Conservation (phyloP, 2,329 filamentous ascomycete genomes). For the Monilinia fructicola region DNA sequence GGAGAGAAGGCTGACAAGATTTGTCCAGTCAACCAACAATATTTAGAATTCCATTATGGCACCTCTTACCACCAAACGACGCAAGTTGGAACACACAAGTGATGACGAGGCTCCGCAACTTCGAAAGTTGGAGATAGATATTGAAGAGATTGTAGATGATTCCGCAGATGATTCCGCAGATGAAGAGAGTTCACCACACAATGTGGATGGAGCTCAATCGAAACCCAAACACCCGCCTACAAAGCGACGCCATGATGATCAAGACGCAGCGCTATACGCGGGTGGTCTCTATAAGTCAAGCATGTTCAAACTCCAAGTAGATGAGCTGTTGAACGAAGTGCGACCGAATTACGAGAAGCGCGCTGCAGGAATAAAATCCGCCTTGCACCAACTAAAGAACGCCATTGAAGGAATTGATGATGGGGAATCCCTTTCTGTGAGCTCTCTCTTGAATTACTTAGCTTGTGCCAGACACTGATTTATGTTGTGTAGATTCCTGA, state of each 20-base stretch:
- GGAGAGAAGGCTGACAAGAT: slow-evolving; percentile 11
- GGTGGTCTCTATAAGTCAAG: slow-evolving; percentile 58
- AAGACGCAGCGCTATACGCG: slow-evolving; percentile 44
- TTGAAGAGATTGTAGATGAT: slow-evolving; percentile 20
- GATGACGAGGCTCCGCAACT: slow-evolving; percentile 3
- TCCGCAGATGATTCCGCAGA: slow-evolving; percentile 17
- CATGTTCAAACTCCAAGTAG: slow-evolving; percentile 66
- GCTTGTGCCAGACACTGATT: slow-evolving; percentile 19
- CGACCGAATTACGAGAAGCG: slow-evolving; percentile 58
- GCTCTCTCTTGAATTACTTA: slow-evolving; percentile 12
- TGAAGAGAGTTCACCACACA: slow-evolving; percentile 22
- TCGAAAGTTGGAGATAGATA: slow-evolving; percentile 19
- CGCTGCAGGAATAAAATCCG: slow-evolving; percentile 52
- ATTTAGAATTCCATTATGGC: slow-evolving; percentile 28
- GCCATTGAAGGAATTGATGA: slow-evolving; percentile 57
- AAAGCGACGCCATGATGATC: slow-evolving; percentile 31
- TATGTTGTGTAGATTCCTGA: slow-evolving; percentile 58
- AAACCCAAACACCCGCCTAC: slow-evolving; percentile 22
- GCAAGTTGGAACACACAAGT: slow-evolving; percentile 39
- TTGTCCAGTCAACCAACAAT: slow-evolving; percentile 1
- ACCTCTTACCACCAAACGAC: slow-evolving; percentile 38
- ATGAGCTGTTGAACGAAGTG: slow-evolving; percentile 59
- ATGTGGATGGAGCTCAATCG: slow-evolving; percentile 31
- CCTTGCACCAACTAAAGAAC: slow-evolving; percentile 54
- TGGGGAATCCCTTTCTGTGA: slow-evolving; percentile 48